phyloP scores from a whole-genome alignment of 805 yeast species.

The Phaffomyces antillensis region DNA sequence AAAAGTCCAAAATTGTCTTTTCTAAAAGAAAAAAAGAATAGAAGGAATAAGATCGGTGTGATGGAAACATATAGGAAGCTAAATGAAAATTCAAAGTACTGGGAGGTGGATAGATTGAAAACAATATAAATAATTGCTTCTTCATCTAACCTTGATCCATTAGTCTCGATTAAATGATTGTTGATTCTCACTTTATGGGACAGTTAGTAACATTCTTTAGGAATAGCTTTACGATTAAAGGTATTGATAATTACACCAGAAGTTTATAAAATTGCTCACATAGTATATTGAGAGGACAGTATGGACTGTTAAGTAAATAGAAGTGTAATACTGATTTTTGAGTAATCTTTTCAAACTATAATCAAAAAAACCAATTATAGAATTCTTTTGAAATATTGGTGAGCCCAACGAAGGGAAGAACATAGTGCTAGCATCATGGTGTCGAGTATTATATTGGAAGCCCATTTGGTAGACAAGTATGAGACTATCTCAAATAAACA shows the following conservation, averaged over 20 bases:
- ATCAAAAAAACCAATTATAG: background rate
- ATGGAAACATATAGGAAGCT: background rate
- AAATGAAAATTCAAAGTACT: background rate
- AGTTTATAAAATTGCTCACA: too few relatives aligned
- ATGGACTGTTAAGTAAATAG: background rate
- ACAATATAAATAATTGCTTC: background rate
- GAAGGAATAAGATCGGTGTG: background rate
- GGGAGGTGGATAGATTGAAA: background rate
- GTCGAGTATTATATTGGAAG: background rate
- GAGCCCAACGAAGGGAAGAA: background rate
- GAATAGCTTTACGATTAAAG: background rate
- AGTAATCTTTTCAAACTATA: background rate
- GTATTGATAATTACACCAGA: background rate
- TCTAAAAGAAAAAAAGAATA: background rate
- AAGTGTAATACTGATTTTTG: background rate
- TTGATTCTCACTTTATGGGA: background rate
- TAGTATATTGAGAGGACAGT: background rate
- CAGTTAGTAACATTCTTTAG: background rate
- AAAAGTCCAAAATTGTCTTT: background rate
- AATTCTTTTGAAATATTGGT: background rate
- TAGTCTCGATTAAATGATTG: background rate
- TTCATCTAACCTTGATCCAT: background rate
- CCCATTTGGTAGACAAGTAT: background rate
- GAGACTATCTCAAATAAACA: background rate
- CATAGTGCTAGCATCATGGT: background rate